A percentile compares a stretch with the other conserved stretches of the same genome.
phyloP scores from a whole-genome alignment of 192 early-diverging fungal species.

The Dissophora globulifera region DNA sequence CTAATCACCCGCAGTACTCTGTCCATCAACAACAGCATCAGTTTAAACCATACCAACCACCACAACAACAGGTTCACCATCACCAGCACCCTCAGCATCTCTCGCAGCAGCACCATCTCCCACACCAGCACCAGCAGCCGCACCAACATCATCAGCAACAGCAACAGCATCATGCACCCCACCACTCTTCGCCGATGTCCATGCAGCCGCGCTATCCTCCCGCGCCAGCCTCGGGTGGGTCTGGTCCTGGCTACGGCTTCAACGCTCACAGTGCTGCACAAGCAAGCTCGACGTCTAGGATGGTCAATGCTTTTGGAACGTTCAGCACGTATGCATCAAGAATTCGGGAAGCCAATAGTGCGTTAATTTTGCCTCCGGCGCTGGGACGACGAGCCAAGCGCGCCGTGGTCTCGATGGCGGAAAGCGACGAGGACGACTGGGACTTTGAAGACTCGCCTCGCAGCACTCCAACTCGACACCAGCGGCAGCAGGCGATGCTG shows the following conservation, averaged over 20 bases:
- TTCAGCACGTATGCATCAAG: slow-evolving; percentile 64
- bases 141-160: slow-evolving; percentile 2
- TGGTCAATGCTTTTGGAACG: slow-evolving; percentile 35
- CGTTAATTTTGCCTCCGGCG: slow-evolving; percentile 58
- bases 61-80: background rate
- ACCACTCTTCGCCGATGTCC: background rate
- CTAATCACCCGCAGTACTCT: background rate
- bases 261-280: background rate
- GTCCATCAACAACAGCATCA: background rate
- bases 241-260: too few species aligned
- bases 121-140: background rate
- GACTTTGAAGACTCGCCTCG: slow-evolving; percentile 55
- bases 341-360: slow-evolving; percentile 61
- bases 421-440: slow-evolving; percentile 60
- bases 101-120: slow-evolving; percentile 1
- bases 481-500: slow-evolving; percentile 12
- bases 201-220: slow-evolving; percentile 5
- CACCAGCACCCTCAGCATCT: background rate
- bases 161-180: background rate
- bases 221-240: too few species aligned
- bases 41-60: slow-evolving; percentile 4
- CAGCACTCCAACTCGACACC: slow-evolving; percentile 38
- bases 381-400: slow-evolving; percentile 51
- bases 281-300: slow-evolving; percentile 6
- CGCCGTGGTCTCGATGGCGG: slow-evolving; percentile 49